phyloP scores from a whole-genome alignment of 1,284 basidiomycete species.

The Rhodofomes roseus region DNA sequence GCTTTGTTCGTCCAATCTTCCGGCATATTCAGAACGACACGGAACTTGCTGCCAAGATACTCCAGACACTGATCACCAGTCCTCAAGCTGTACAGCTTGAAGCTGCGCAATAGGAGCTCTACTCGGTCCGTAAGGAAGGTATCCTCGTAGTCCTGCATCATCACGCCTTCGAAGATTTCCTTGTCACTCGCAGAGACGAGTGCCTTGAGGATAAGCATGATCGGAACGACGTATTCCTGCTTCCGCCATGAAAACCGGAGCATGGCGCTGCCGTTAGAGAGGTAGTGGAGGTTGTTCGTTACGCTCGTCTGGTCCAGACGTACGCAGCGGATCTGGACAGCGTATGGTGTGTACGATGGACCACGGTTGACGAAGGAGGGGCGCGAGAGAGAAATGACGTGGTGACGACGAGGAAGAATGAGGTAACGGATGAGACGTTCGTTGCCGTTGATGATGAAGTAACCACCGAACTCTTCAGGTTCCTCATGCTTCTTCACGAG shows the following conservation, averaged over 20 bases:
- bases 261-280: conserved; percentile 94
- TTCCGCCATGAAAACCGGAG: conserved; percentile 97
- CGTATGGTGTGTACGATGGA: conserved; percentile 91
- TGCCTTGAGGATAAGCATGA: conserved; percentile 96
- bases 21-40: conserved; percentile 87
- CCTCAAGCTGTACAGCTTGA: conserved; percentile 88
- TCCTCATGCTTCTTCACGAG: conserved; percentile 93
- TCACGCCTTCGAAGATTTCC: conserved; percentile 97
- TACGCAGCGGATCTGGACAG: conserved; percentile 94
- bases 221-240: conserved; percentile 98
- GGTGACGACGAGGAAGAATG: conserved; percentile 87
- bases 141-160: conserved; percentile 96
- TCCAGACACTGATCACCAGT: conserved; percentile 94
- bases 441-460: conserved; percentile 99
- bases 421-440: conserved; percentile 98
- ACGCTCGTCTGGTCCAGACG: conserved; percentile 87
- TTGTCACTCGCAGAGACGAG: conserved; percentile 93
- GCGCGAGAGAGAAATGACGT: conserved; percentile 84
- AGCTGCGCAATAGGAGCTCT: conserved; percentile 94
- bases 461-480: conserved; percentile 97
- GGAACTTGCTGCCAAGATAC: conserved; percentile 98
- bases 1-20: conserved; percentile 91
- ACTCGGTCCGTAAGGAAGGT: conserved; percentile 98
- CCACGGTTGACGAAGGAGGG: conserved; percentile 91
- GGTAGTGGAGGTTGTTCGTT: conserved; percentile 97